Base-by-base conservation (phyloP, 306 rosid genomes). In the Oxytropis ochrocephala region DNA sequence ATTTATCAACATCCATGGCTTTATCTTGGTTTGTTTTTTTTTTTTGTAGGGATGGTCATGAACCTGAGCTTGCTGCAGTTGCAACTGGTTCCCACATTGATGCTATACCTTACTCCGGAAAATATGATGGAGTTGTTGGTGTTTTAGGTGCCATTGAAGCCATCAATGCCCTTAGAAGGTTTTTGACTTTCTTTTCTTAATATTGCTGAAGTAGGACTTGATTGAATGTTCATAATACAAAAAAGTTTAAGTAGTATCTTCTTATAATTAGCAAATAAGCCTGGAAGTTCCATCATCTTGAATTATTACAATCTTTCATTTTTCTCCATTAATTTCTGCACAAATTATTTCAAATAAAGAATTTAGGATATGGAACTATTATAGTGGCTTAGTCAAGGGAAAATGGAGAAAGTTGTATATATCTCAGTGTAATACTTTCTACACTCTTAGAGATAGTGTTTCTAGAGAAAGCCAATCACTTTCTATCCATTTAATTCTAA, bases 101-200 rank as follows among this genome's bases (percentile, higher is more conserved):
- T 84, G 98, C 98, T 27, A 90, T 94, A 78, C 97, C 97, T 53
- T 94, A 84, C 87, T 90, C 97, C 10, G 97, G 98, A 70, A 94
- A 90, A 85, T 94, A 90, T 65, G 98, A 94, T 54, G 98, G 98
- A 47, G 97, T 94, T 50, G 87, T 94, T 60, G 98, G 97, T 52
- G 98, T 94, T 78, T 77, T 94, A 85, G 98, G 98, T n/a, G 98
- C 96, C 9, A 79, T 94, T 78, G 98, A 94, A 87, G 96, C 98
- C 75, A 82, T 94, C 75, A 90, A 85, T 72, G 90, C 81, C 50
- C 85, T 90, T 27, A 90, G 76, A 83, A 90, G 97, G 98, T 90
- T 78, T 51, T 64, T 50, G 18, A 44, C 52, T 72, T 83, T 63
- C 64, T 68, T 72, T 83, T 63, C 64, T 68, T 39, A 51, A 19